A percentile compares a stretch with the other conserved stretches of the same genome.
Evolutionary conservation across 2,329 filamentous ascomycete genomes (phyloP).

Genomic region (Lithohypha guttulata): DNA sequence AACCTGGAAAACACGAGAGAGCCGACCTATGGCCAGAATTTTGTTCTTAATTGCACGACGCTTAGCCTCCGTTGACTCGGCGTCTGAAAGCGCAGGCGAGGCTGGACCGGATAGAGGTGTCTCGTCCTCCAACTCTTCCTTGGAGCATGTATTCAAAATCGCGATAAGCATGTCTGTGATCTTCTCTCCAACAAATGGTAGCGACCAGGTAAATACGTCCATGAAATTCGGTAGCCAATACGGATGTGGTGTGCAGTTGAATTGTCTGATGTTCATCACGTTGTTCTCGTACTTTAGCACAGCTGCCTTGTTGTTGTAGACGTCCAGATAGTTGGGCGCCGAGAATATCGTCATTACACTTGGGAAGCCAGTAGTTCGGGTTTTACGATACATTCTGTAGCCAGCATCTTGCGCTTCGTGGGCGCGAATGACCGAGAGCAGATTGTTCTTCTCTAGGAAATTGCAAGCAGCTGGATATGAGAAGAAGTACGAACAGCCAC

Average conservation of each 20-base stretch:
- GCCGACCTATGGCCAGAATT: slow-evolving; percentile 89
- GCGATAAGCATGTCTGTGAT: slow-evolving; percentile 99
- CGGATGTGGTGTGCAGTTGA: slow-evolving; percentile 98
- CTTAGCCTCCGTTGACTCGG: slow-evolving; percentile 86
- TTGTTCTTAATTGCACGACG: slow-evolving; percentile 98
- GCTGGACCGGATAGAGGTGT: slow-evolving; percentile 61
- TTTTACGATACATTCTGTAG: slow-evolving; percentile 99
- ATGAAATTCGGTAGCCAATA: slow-evolving; percentile 99
- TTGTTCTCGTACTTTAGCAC: slow-evolving; percentile 99
- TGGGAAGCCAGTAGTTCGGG: slow-evolving; percentile 91
- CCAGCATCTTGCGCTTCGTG: slow-evolving; percentile 98
- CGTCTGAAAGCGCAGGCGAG: slow-evolving; percentile 67
- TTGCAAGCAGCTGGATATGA: slow-evolving; percentile 94
- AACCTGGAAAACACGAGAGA: slow-evolving; percentile 97
- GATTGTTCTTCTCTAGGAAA: slow-evolving; percentile 97
- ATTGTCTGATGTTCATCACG: slow-evolving; percentile 99
- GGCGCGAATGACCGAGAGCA: slow-evolving; percentile 90
- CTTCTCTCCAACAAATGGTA: slow-evolving; percentile 97
- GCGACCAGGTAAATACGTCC: slow-evolving; percentile 99
- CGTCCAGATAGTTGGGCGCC: slow-evolving; percentile 94
- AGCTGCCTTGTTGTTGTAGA: slow-evolving; percentile 99
- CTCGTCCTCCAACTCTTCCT: slow-evolving; percentile 91
- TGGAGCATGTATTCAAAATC: slow-evolving; percentile 97
- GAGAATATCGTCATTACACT: slow-evolving; percentile 99
- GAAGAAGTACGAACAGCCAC: slow-evolving; percentile 98